phyloP scores from a whole-genome alignment of 2,329 filamentous ascomycete species.

The Daldinia sp. region DNA sequence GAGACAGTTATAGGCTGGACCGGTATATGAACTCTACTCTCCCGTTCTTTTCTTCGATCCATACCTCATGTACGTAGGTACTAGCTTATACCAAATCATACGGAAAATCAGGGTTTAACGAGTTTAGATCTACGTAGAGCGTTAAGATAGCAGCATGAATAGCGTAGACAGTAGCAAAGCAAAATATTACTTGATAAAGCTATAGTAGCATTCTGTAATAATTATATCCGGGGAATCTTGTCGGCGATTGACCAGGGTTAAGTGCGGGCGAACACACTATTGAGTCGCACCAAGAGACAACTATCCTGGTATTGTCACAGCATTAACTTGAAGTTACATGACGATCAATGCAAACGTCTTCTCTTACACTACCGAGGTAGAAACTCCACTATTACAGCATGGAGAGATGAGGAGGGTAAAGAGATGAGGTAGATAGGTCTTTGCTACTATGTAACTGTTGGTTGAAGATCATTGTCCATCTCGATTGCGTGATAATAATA shows the following conservation, averaged over 20 bases:
- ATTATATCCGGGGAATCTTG: background rate
- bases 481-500: too few species aligned
- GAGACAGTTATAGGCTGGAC: slow-evolving; percentile 12
- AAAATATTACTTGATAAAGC: background rate
- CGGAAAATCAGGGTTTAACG: background rate
- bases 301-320: background rate
- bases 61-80: slow-evolving; percentile 16
- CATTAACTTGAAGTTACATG: background rate
- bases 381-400: background rate
- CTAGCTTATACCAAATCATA: slow-evolving; percentile 10
- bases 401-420: background rate
- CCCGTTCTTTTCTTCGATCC: slow-evolving; percentile 10
- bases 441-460: too few species aligned
- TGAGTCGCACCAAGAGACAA: background rate
- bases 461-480: too few species aligned
- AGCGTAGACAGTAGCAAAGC: background rate
- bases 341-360: background rate
- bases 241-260: background rate
- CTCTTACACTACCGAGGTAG: background rate
- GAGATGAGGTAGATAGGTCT: background rate
- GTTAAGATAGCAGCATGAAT: background rate
- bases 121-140: background rate
- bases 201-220: background rate
- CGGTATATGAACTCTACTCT: slow-evolving; percentile 27
- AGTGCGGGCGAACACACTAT: background rate